Evolutionary conservation across 2,329 filamentous ascomycete genomes (phyloP).

Genomic region (Hypoxylon sp.): DNA sequence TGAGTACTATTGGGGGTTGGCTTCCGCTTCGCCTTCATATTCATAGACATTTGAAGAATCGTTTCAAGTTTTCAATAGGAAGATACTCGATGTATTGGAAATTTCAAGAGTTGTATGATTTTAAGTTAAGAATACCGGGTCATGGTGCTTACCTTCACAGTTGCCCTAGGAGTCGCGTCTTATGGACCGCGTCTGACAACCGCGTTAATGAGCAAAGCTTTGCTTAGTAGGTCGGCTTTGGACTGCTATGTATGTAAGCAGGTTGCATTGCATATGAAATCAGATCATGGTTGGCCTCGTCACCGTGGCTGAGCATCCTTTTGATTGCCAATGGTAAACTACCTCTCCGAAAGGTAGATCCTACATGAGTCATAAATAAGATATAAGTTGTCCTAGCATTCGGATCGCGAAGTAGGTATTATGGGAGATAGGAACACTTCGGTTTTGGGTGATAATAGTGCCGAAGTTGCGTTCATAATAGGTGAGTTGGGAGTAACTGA

Average conservation of each 20-base stretch:
- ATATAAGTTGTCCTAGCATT: no score
- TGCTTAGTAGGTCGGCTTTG: conserved; percentile 2
- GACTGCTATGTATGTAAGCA: neutral
- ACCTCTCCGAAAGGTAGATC: no score
- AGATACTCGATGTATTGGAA: neutral
- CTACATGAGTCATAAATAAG: neutral
- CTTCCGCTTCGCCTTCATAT: conserved; percentile 25
- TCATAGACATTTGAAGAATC: neutral
- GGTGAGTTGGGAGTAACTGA: no score
- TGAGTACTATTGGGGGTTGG: conserved; percentile 4
- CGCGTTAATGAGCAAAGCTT: conserved; percentile 6
- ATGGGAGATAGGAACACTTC: no score
- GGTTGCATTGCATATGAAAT: conserved; percentile 28
- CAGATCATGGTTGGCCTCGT: conserved; percentile 5
- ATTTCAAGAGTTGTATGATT: neutral
- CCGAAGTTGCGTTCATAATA: no score
- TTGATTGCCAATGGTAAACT: neutral
- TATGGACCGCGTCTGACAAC: conserved; percentile 17
- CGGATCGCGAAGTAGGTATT: no score
- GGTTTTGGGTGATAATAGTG: no score
- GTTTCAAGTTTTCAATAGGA: neutral
- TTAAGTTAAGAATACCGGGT: neutral
- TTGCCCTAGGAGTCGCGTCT: neutral
- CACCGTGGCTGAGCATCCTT: neutral
- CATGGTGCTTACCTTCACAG: neutral